Percentiles rank a stretch among this genome's conserved stretches.
Evolutionary conservation across 371 early-diverging fungal species (phyloP).

Genomic region (Hamiltosporidium tvaerminnensis): DNA sequence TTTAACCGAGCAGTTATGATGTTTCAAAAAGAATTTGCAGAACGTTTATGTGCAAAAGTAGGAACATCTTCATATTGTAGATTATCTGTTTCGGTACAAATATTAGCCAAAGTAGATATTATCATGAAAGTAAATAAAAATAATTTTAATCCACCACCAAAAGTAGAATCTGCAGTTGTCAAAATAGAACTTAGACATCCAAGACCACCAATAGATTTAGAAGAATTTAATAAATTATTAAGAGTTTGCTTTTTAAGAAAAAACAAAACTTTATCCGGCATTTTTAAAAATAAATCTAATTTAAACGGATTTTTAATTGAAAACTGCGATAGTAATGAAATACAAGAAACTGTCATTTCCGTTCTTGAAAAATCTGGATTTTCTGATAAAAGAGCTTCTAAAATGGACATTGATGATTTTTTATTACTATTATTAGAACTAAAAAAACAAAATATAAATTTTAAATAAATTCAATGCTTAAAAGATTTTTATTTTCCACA

Average conservation of each 20-base stretch:
- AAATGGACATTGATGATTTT: slow-evolving; percentile 75
- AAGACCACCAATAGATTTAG: slow-evolving; percentile 74
- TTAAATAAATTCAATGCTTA: slow-evolving; percentile 6
- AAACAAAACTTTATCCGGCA: slow-evolving; percentile 78
- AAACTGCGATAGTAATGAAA: not conserved
- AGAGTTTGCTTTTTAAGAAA: slow-evolving; percentile 81
- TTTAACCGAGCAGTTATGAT: slow-evolving; percentile 73
- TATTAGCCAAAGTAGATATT: slow-evolving; percentile 80
- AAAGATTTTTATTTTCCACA: not conserved
- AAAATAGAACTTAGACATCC: slow-evolving; percentile 77
- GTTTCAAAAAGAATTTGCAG: slow-evolving; percentile 97
- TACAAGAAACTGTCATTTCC: not conserved
- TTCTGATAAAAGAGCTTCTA: slow-evolving; percentile 65
- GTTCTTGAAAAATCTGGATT: slow-evolving; percentile 69
- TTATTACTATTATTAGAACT: slow-evolving; percentile 53
- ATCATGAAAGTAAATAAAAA: slow-evolving; percentile 81
- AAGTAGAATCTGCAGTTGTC: slow-evolving; percentile 86
- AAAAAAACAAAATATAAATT: slow-evolving; percentile 43
- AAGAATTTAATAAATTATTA: slow-evolving; percentile 89
- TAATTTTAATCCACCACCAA: slow-evolving; percentile 93
- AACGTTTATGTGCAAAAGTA: slow-evolving; percentile 81
- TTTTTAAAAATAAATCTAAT: slow-evolving; percentile 64
- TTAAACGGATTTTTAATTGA: slow-evolving; percentile 8
- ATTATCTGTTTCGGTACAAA: slow-evolving; percentile 82
- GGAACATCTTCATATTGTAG: slow-evolving; percentile 82